Base-by-base conservation (phyloP, 2,329 filamentous ascomycete species). In the Ophidiomyces ophidiicola region DNA sequence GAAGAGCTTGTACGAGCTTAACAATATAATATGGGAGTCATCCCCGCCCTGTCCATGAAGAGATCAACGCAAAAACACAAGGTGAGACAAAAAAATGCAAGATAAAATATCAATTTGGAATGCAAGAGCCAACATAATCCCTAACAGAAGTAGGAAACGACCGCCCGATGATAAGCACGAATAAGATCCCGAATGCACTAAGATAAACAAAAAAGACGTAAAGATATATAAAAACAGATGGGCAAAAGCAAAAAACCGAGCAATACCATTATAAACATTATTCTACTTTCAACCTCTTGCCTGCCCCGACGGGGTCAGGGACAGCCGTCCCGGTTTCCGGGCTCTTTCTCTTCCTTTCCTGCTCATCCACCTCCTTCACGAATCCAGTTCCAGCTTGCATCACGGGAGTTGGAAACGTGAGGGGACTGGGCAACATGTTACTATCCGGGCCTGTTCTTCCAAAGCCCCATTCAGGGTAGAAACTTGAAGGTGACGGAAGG, bases 391-490 rank as follows among this genome's bases (percentile, higher is more conserved):
- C 63, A 6, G 47, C 58, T 37, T 58, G 57, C 8, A 60, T 55
- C 8, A 64, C 61, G 0, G 90, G 90, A 1, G 90, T 96, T 23
- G 84, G 82, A 60, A 94, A 94, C 44, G 87, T 93, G 47, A 96
- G 65, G 6, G 90, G 90, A 56, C 86, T 94, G 0, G 87, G 87
- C 34, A 96, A 69, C 48, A 92, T 90, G 52, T 90, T 93, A 56
- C 72, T 82, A 48, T 90, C 82, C 41, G 68, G 57, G 59, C 53
- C 71, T 57, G 58, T 77, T 56, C 58, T 50, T 18, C 71, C 70
- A 58, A 83, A 86, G 48, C 81, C 79, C 87, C 87, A 94, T 46
- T 93, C 86, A 0, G 82, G 78, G 53, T 93, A 96, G 63, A 96
- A 94, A 48, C 78, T 85, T 47, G 82, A 92, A 0, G 90, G 90